A percentile compares a stretch with the other conserved stretches of the same genome.
phyloP scores from a whole-genome alignment of 176 grass and related monocot genomes.

The Oryza australiensis region DNA sequence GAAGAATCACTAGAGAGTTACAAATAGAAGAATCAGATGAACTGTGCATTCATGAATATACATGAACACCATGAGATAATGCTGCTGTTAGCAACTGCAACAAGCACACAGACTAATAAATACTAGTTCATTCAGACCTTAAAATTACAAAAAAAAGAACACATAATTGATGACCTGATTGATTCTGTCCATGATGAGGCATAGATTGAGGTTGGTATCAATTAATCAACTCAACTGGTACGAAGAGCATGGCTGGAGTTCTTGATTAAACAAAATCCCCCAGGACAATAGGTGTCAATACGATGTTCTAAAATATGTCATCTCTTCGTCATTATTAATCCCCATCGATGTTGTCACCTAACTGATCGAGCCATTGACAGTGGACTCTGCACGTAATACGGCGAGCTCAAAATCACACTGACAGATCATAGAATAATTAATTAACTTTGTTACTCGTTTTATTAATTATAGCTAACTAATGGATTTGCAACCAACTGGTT shows the following conservation, averaged over 20 bases:
- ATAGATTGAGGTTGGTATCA: slow-evolving; percentile 32
- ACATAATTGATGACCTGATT: background rate
- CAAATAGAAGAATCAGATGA: background rate
- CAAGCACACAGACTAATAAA: slow-evolving; percentile 13
- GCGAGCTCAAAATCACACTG: background rate
- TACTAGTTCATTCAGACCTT: background rate
- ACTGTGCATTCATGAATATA: background rate
- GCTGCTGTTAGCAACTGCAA: background rate
- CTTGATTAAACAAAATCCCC: background rate
- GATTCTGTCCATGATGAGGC: slow-evolving; percentile 30
- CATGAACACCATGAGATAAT: background rate
- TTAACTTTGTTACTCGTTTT: background rate
- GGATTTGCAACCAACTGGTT: background rate
- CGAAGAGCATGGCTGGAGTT: background rate
- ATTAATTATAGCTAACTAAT: background rate
- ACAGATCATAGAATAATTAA: background rate
- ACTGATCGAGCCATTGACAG: background rate
- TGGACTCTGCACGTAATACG: slow-evolving; percentile 3
- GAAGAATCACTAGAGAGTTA: background rate
- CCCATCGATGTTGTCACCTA: background rate
- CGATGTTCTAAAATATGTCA: background rate
- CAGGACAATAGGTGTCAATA: background rate
- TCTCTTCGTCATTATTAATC: background rate
- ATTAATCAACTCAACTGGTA: background rate
- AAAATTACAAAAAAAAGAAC: background rate